These are phyloP conservation scores for Mytilinidion resinicola DNA, from an alignment of 495 filamentous ascomycete species.

Conservation along the genomic window DNA sequence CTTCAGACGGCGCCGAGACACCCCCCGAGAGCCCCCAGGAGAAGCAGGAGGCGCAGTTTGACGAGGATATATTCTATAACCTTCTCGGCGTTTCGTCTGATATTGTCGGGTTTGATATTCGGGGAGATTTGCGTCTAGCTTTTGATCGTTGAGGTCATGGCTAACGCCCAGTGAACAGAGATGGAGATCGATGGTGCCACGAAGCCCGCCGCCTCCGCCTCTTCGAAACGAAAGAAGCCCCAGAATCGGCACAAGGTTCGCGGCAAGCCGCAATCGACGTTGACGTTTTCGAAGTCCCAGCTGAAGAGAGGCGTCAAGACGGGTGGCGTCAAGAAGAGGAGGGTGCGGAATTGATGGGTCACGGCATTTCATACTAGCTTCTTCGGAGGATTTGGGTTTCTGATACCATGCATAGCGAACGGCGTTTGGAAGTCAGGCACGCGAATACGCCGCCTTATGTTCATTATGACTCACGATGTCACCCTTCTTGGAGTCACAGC, in stretches of 20 bases:
- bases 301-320: not conserved
- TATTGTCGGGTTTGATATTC: constrained; percentile 2
- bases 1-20: not conserved
- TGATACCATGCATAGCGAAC: no score
- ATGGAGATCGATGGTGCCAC: constrained; percentile 2
- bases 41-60: not conserved
- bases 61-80: not conserved
- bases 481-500: no score
- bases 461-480: no score
- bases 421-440: no score
- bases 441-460: no score
- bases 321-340: not conserved
- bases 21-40: not conserved
- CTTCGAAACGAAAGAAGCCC: not conserved
- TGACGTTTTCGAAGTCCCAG: not conserved
- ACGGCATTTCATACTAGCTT: no score
- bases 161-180: not conserved
- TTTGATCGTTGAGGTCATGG: constrained; percentile 7
- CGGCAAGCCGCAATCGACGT: not conserved
- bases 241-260: not conserved
- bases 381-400: no score
- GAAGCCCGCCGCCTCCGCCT: not conserved
- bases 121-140: constrained; percentile 3
- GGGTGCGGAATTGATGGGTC: no score
- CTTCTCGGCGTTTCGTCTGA: constrained; percentile 3